Evolutionary conservation across 2,329 filamentous ascomycete species (phyloP).

Genomic region (Fusarium sp.): DNA sequence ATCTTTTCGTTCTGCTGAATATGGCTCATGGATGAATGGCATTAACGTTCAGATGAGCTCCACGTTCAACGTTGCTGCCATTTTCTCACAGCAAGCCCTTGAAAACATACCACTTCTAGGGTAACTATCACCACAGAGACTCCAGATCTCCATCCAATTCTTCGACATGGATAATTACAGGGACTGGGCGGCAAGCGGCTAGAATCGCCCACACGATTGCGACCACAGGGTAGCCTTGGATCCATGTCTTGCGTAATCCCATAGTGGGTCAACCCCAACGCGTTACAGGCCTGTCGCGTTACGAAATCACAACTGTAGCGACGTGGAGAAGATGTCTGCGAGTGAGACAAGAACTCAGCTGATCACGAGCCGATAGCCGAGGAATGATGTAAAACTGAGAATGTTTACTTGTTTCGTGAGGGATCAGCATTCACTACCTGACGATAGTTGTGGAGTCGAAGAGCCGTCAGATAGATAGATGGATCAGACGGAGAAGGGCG

Average conservation of each 20-base stretch:
- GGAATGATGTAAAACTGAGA: slow-evolving; percentile 6
- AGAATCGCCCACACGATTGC: background rate
- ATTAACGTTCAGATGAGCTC: too few species aligned
- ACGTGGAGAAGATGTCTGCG: slow-evolving; percentile 9
- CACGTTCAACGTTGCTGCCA: too few species aligned
- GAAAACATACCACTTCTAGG: background rate
- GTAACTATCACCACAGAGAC: background rate
- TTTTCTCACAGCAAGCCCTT: too few species aligned
- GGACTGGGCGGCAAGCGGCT: background rate
- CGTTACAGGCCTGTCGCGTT: slow-evolving; percentile 10
- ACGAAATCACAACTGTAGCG: background rate
- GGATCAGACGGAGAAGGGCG: too few species aligned
- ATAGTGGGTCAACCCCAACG: background rate
- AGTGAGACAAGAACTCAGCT: slow-evolving; percentile 18
- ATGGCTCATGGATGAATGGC: too few species aligned
- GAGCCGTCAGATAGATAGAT: too few species aligned
- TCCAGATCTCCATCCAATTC: rapidly evolving
- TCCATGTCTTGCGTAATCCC: background rate
- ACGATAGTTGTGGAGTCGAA: background rate
- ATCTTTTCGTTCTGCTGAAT: too few species aligned
- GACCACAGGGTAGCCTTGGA: background rate
- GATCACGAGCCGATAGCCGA: slow-evolving; percentile 15
- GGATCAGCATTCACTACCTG: background rate
- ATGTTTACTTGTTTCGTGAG: slow-evolving; percentile 14
- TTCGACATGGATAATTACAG: background rate